phyloP scores from a whole-genome alignment of 257 asterid species.

The Scutellaria baicalensis region DNA sequence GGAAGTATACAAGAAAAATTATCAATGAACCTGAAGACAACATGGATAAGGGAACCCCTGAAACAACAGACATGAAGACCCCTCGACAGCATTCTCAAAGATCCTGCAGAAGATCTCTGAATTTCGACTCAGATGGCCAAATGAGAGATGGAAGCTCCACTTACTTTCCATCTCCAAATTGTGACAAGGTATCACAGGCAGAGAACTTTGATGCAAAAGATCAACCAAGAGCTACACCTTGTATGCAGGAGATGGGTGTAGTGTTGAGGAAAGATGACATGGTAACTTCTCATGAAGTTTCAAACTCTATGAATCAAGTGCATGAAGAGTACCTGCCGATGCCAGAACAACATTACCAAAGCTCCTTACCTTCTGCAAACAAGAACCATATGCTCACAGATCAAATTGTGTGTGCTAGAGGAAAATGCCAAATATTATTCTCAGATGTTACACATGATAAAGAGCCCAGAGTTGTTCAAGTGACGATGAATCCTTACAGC shows the following conservation, averaged over 20 bases:
- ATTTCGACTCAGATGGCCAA: slow-evolving; percentile 39
- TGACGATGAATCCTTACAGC: slow-evolving; percentile 14
- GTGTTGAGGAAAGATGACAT: slow-evolving; percentile 22
- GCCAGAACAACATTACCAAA: slow-evolving; percentile 20
- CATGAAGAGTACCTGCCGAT: slow-evolving; percentile 16
- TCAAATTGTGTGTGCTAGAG: slow-evolving; percentile 33
- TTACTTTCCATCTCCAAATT: too few relatives aligned
- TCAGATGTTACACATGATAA: slow-evolving; percentile 65
- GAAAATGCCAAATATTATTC: slow-evolving; percentile 61
- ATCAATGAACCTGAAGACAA: slow-evolving; percentile 25
- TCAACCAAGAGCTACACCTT: too few relatives aligned
- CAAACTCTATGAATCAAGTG: slow-evolving; percentile 17
- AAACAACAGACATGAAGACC: slow-evolving; percentile 8
- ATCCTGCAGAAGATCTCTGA: slow-evolving; percentile 60
- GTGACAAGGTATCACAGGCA: slow-evolving; percentile 9
- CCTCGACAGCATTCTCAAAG: slow-evolving; percentile 33
- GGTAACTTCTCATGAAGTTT: slow-evolving; percentile 18
- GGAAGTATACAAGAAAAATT: slow-evolving; percentile 26
- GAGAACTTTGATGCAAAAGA: slow-evolving; percentile 11
- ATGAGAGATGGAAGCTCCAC: slow-evolving; percentile 16
- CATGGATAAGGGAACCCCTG: slow-evolving; percentile 28
- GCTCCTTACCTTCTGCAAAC: slow-evolving; percentile 17
- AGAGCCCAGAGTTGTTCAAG: slow-evolving; percentile 34
- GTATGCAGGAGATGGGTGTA: slow-evolving; percentile 15
- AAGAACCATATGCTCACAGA: slow-evolving; percentile 8